phyloP scores from a whole-genome alignment of 2,329 filamentous ascomycete species.

The Aspergillus jensenii region DNA sequence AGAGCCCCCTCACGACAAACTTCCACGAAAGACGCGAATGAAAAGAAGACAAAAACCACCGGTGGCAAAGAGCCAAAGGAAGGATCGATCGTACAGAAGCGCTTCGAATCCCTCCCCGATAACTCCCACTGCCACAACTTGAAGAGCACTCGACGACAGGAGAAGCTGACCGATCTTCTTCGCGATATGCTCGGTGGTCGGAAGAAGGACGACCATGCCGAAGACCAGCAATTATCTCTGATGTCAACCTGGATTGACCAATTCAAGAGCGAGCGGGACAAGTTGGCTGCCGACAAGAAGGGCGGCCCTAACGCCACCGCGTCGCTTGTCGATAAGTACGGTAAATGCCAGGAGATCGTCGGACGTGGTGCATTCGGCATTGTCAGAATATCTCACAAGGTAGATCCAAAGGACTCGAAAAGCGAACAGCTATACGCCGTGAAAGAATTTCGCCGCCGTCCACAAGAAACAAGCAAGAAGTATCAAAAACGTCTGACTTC shows the following conservation, averaged over 20 bases:
- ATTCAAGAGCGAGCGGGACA: conserved; percentile 81
- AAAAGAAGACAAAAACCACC: conserved; percentile 28
- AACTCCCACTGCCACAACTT: conserved; percentile 85
- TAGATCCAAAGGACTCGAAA: conserved; percentile 72
- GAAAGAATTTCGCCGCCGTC: conserved; percentile 93
- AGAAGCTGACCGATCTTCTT: conserved; percentile 92
- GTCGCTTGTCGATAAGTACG: conserved; percentile 92
- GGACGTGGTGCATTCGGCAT: conserved; percentile 96
- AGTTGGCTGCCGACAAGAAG: conserved; percentile 71
- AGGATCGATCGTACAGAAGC: conserved; percentile 33
- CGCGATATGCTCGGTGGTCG: conserved; percentile 79
- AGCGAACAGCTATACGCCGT: conserved; percentile 92
- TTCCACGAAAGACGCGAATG: conserved; percentile 31
- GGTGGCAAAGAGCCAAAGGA: conserved; percentile 37
- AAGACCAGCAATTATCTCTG: conserved; percentile 78
- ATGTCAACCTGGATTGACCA: conserved; percentile 97
- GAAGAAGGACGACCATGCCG: conserved; percentile 63
- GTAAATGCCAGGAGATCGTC: conserved; percentile 96
- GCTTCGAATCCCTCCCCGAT: conserved; percentile 61
- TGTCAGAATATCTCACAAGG: conserved; percentile 95
- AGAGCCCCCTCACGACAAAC: conserved; percentile 35
- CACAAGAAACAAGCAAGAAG: conserved; percentile 93
- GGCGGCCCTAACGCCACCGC: conserved; percentile 70
- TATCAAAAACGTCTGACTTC: conserved; percentile 97
- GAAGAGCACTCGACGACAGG: conserved; percentile 85